Evolutionary conservation across 2,329 filamentous ascomycete species (phyloP).

Genomic region (Xylaria arbuscula): DNA sequence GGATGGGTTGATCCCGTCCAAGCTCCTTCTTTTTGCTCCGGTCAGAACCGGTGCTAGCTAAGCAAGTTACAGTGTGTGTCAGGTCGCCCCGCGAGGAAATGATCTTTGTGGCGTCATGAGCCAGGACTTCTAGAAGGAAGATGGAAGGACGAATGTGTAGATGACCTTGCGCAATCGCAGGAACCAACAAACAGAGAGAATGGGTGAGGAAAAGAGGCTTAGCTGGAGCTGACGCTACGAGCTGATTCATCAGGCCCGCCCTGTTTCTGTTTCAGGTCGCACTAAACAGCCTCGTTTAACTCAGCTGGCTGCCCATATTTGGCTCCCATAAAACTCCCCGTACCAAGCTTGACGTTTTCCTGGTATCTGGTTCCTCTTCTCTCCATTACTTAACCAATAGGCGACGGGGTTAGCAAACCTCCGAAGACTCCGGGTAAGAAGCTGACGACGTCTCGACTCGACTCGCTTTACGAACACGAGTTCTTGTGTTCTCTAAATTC

Average conservation of each 20-base stretch:
- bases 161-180: not conserved
- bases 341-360: slow-evolving; percentile 12
- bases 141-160: slow-evolving; percentile 9
- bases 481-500: not conserved
- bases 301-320: slow-evolving; percentile 31
- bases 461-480: slow-evolving; percentile 12
- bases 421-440: not conserved
- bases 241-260: slow-evolving; percentile 34
- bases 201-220: slow-evolving; percentile 20
- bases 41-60: not conserved
- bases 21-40: not conserved
- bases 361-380: slow-evolving; percentile 3
- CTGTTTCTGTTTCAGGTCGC: slow-evolving; percentile 36
- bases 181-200: not conserved
- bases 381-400: slow-evolving; percentile 1
- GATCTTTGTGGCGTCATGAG: slow-evolving; percentile 28
- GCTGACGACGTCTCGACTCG: slow-evolving; percentile 13
- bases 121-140: slow-evolving; percentile 36
- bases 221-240: slow-evolving; percentile 31
- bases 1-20: slow-evolving; percentile 16
- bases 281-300: slow-evolving; percentile 34
- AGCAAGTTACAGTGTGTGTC: not conserved
- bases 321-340: slow-evolving; percentile 9
- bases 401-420: not conserved
- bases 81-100: slow-evolving; percentile 13